Evolutionary conservation across 192 early-diverging fungal genomes (phyloP).

Genomic region (Anaeromyces robustus): DNA sequence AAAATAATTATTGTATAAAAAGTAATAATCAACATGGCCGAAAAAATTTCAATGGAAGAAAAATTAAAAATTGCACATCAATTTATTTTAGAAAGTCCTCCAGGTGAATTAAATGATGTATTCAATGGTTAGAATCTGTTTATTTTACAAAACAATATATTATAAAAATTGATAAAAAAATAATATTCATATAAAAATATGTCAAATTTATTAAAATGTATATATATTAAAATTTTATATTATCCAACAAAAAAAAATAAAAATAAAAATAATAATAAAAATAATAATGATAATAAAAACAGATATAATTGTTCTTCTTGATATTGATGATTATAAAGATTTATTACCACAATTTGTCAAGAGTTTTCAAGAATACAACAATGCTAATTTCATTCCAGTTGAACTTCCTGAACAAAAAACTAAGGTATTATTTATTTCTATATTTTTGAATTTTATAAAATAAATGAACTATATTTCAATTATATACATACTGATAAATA

Average conservation of each 20-base stretch:
- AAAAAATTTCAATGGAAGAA: constrained; percentile 19
- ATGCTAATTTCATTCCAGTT: neutral
- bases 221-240: too few species aligned
- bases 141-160: too few species aligned
- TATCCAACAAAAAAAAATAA: too few species aligned
- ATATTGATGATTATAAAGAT: neutral
- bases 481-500: too few species aligned
- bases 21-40: neutral
- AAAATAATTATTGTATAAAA: neutral
- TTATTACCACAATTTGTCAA: neutral
- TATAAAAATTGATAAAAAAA: too few species aligned
- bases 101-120: constrained; percentile 92
- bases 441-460: too few species aligned
- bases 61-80: constrained; percentile 57
- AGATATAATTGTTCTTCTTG: neutral
- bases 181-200: too few species aligned
- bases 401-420: neutral
- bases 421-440: neutral
- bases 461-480: too few species aligned
- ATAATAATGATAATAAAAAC: too few species aligned
- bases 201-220: too few species aligned
- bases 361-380: neutral
- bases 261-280: too few species aligned
- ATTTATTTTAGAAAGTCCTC: constrained; percentile 76
- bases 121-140: constrained; percentile 74